Conservation (phyloP, 306 rosid species). For the Malus domestica region DNA sequence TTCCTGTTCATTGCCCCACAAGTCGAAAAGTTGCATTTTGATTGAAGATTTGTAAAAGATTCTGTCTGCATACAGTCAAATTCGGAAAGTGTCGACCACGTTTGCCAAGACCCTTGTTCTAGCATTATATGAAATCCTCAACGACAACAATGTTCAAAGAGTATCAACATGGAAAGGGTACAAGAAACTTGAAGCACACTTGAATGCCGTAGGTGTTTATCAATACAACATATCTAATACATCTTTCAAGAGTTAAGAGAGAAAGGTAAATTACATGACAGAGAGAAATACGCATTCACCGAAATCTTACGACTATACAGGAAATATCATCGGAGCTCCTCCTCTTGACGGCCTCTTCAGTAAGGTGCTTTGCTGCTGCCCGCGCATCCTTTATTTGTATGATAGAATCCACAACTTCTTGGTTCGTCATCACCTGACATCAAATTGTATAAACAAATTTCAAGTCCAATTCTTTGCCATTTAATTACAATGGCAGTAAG, state of each 20-base stretch:
- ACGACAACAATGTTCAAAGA: neutral
- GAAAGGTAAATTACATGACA: neutral
- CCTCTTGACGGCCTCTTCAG: slow-evolving; percentile 79
- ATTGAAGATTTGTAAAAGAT: neutral
- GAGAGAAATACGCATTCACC: slow-evolving; percentile 14
- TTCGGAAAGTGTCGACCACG: neutral
- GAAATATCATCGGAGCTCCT: slow-evolving; percentile 90
- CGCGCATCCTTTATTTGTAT: slow-evolving; percentile 69
- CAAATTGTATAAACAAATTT: neutral
- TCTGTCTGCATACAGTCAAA: neutral
- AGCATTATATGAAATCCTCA: neutral
- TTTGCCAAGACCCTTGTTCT: neutral
- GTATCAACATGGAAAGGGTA: neutral
- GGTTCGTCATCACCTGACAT: slow-evolving; percentile 80
- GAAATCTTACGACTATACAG: slow-evolving; percentile 68
- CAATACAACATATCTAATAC: neutral
- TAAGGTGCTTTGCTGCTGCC: slow-evolving; percentile 70
- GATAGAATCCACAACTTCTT: slow-evolving; percentile 72
- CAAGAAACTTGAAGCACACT: slow-evolving; percentile 1
- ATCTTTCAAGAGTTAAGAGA: neutral
- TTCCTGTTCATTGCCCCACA: neutral
- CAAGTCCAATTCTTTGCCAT: neutral
- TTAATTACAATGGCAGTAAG: neutral
- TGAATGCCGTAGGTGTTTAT: neutral
- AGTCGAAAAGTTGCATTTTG: neutral